These are phyloP conservation scores for Hypoxylon sp. DNA, from an alignment of 2,329 filamentous ascomycete species.

Conservation along the genomic window DNA sequence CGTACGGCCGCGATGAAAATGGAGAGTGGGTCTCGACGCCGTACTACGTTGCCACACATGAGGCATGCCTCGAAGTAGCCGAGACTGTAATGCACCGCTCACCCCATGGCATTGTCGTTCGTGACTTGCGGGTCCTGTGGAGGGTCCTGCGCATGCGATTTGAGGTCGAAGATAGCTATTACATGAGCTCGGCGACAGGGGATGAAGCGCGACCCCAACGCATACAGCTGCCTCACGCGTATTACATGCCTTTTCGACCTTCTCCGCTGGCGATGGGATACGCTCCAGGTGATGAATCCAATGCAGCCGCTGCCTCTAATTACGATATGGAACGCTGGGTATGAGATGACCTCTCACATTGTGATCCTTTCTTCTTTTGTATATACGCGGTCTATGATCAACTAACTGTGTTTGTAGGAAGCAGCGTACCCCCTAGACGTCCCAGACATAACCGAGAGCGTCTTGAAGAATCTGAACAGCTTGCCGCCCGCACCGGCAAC, in stretches of 20 bases:
- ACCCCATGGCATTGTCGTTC: constrained; percentile 30
- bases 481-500: constrained; percentile 14
- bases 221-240: constrained; percentile 30
- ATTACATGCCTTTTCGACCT: constrained; percentile 34
- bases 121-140: constrained; percentile 43
- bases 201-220: constrained; percentile 7
- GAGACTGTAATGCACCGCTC: constrained; percentile 31
- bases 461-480: constrained; percentile 33
- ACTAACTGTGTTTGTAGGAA: constrained; percentile 21
- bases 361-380: background rate
- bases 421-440: constrained; percentile 20
- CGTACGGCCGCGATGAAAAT: constrained; percentile 26
- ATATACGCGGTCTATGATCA: no score
- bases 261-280: background rate
- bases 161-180: constrained; percentile 39
- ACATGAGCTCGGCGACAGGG: constrained; percentile 24
- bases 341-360: background rate
- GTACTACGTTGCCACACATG: constrained; percentile 44
- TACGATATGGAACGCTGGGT: constrained; percentile 30
- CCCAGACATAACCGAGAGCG: constrained; percentile 22
- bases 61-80: constrained; percentile 41
- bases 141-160: constrained; percentile 43
- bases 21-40: constrained; percentile 20
- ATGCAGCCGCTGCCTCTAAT: background rate
- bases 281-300: background rate